phyloP scores from a whole-genome alignment of 129 eudicot genomes.

The Flaveria ramosissima region DNA sequence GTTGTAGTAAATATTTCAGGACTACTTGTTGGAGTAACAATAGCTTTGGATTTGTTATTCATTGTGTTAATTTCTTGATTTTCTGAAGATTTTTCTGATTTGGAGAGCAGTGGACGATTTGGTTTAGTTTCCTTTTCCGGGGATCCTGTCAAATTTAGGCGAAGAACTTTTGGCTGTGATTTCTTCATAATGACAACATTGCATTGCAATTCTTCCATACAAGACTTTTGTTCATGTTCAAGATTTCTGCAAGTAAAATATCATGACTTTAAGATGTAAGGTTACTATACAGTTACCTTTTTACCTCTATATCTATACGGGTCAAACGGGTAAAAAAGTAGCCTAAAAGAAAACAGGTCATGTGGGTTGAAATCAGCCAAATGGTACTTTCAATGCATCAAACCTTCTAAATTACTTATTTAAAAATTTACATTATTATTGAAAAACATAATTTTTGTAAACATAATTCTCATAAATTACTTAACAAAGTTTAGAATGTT shows the following conservation, averaged over 20 bases:
- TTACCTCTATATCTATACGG: neutral
- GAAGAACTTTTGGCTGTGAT: conserved; percentile 88
- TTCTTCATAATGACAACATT: conserved; percentile 82
- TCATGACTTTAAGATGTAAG: neutral
- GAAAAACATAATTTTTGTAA: too few species aligned
- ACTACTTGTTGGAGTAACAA: conserved; percentile 83
- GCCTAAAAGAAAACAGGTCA: neutral
- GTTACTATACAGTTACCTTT: neutral
- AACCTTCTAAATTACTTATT: too few species aligned
- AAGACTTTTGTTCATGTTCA: conserved; percentile 74
- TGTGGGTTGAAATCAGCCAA: neutral
- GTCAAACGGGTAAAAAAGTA: neutral
- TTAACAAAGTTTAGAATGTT: neutral
- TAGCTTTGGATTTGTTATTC: conserved; percentile 38
- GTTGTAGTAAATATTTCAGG: conserved; percentile 86
- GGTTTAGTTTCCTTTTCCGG: conserved; percentile 51
- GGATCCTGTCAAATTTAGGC: conserved; percentile 72
- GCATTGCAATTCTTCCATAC: conserved; percentile 96
- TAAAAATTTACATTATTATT: too few species aligned
- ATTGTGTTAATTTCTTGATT: conserved; percentile 41
- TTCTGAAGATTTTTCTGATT: conserved; percentile 36
- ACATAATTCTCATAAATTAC: neutral
- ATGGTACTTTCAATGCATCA: too few species aligned
- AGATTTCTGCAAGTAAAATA: conserved; percentile 64
- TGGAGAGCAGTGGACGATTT: conserved; percentile 26